A percentile compares a stretch with the other conserved stretches of the same genome.
phyloP scores from a whole-genome alignment of 2,329 filamentous ascomycete genomes.

The Monosporascus sp. region DNA sequence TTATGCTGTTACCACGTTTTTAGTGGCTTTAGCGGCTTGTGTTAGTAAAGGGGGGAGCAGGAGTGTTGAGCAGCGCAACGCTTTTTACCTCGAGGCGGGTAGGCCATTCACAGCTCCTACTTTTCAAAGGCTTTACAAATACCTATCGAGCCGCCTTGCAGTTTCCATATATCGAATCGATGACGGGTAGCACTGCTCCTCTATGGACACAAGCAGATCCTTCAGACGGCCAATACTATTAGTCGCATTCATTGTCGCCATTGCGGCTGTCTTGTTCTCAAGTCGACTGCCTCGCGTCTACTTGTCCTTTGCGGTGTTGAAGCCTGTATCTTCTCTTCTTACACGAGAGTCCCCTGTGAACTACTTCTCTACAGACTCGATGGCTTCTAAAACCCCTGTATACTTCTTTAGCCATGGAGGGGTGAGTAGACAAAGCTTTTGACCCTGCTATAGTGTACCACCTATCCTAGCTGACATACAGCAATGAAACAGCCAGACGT shows the following conservation, averaged over 20 bases:
- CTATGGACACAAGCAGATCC: conserved; percentile 6
- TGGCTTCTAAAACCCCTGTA: conserved; percentile 32
- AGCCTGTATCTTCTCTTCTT: conserved; percentile 9
- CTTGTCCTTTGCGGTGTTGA: conserved; percentile 12
- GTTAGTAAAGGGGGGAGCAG: too few relatives aligned
- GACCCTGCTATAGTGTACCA: background rate
- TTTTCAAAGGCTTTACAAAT: too few relatives aligned
- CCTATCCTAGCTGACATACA: conserved; percentile 4
- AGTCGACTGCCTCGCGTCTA: conserved; percentile 9
- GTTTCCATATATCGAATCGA: background rate
- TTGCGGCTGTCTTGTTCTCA: conserved; percentile 21
- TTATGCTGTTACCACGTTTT: background rate
- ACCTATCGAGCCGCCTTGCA: too few relatives aligned
- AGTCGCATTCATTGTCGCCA: conserved; percentile 16
- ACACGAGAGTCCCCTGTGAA: conserved; percentile 5
- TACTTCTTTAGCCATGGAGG: conserved; percentile 49
- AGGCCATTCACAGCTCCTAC: too few relatives aligned
- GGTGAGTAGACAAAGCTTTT: conserved; percentile 26
- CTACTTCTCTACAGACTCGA: conserved; percentile 9
- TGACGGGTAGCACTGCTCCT: background rate
- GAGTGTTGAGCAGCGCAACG: too few relatives aligned
- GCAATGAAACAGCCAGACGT: conserved; percentile 47
- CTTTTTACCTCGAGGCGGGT: too few relatives aligned
- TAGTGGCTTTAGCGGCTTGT: too few relatives aligned
- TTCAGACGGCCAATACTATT: conserved; percentile 10